Conservation (phyloP, 345 rosid genomes). For the Salix koriyanagi region DNA sequence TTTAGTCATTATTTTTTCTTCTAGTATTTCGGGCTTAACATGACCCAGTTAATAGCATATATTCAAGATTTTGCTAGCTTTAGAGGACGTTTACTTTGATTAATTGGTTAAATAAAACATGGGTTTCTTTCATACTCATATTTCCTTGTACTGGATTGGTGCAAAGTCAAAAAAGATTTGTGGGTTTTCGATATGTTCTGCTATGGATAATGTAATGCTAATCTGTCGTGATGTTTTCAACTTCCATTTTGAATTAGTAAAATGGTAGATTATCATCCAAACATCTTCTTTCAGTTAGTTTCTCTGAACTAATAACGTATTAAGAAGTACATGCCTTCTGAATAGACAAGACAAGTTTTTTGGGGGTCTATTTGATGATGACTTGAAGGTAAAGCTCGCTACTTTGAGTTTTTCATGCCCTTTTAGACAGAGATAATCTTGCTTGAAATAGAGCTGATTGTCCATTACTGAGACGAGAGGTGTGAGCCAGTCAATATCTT, state of each 20-base stretch:
- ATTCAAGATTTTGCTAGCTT: neutral
- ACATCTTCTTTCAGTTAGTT: neutral
- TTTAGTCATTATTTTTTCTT: neutral
- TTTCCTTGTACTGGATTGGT: neutral
- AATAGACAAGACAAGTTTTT: neutral
- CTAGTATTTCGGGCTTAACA: neutral
- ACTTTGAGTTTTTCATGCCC: neutral
- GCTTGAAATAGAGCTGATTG: neutral
- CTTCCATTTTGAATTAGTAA: too few species aligned
- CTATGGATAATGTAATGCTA: neutral
- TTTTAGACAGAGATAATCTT: neutral
- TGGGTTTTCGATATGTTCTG: neutral
- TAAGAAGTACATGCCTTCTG: neutral
- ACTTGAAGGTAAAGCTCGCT: neutral
- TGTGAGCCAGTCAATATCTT: neutral
- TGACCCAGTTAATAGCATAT: neutral
- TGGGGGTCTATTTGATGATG: neutral
- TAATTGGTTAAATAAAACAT: neutral
- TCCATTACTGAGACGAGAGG: neutral
- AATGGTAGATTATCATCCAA: neutral
- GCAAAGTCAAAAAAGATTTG: neutral
- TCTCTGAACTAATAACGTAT: neutral
- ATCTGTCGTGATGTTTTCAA: neutral
- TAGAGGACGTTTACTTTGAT: neutral
- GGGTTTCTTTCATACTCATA: neutral